phyloP scores from a whole-genome alignment of 140 eudicot genomes.

The Flaveria floridana region DNA sequence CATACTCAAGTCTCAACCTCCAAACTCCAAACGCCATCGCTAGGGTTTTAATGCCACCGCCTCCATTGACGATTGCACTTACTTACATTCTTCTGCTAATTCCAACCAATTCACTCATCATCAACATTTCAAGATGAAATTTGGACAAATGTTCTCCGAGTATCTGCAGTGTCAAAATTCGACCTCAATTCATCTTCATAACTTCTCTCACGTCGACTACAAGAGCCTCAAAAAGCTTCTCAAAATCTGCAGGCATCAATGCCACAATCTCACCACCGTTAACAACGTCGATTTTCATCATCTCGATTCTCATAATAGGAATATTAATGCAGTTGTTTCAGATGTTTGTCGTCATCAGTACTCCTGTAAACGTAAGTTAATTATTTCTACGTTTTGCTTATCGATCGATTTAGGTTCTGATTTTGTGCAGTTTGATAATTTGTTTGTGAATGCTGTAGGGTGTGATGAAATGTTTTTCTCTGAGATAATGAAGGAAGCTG shows the following conservation, averaged over 20 bases:
- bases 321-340: constrained; percentile 16
- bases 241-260: constrained; percentile 30
- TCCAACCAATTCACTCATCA: not conserved
- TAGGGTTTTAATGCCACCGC: constrained; percentile 34
- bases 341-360: constrained; percentile 26
- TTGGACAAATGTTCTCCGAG: constrained; percentile 50
- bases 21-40: constrained; percentile 15
- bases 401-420: not conserved
- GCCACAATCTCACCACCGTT: not conserved
- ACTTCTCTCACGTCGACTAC: constrained; percentile 57
- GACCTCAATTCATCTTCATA: constrained; percentile 29
- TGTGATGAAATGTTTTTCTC: constrained; percentile 56
- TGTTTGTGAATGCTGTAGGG: constrained; percentile 26
- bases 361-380: constrained; percentile 45
- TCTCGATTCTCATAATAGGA: constrained; percentile 1
- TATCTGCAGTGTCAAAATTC: constrained; percentile 40
- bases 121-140: constrained; percentile 39
- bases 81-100: not conserved
- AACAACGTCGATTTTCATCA: not conserved
- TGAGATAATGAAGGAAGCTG: constrained; percentile 61
- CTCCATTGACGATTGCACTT: constrained; percentile 23
- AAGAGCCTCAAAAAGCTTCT: constrained; percentile 51
- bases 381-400: not conserved
- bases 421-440: not conserved
- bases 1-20: not conserved